Percentiles rank a stretch among this genome's conserved stretches.
Conservation (phyloP, 1,139 yeast genomes). For the Hansenula anomala region DNA sequence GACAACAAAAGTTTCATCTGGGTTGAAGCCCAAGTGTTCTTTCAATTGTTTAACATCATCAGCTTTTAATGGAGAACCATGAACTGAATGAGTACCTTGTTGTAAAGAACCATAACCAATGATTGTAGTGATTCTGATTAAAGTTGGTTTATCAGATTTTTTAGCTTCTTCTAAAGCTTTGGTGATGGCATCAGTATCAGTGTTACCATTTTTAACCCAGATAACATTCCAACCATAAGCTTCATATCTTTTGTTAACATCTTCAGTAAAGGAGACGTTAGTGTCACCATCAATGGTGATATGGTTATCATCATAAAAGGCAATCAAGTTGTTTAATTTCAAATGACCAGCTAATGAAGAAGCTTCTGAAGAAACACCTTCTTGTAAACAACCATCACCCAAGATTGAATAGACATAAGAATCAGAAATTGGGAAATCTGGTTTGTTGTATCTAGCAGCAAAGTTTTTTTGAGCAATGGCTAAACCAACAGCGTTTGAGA, state of each 20-base stretch:
- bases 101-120: constrained; percentile 91
- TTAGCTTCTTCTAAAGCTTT: constrained; percentile 73
- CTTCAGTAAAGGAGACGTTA: constrained; percentile 89
- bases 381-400: constrained; percentile 38
- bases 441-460: constrained; percentile 30
- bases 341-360: constrained; percentile 34
- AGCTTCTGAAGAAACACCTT: constrained; percentile 34
- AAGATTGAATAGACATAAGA: constrained; percentile 44
- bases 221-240: constrained; percentile 94
- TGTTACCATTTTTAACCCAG: constrained; percentile 77
- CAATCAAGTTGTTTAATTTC: constrained; percentile 28
- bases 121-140: constrained; percentile 84
- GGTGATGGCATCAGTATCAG: constrained; percentile 67
- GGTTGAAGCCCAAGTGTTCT: constrained; percentile 83
- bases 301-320: constrained; percentile 44
- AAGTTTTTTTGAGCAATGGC: constrained; percentile 33
- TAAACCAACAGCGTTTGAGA: constrained; percentile 34
- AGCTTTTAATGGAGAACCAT: constrained; percentile 94
- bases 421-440: constrained; percentile 26
- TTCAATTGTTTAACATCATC: constrained; percentile 92
- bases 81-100: constrained; percentile 90
- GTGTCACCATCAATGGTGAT: constrained; percentile 97
- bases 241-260: constrained; percentile 79
- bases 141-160: constrained; percentile 77
- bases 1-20: constrained; percentile 72